phyloP scores from a whole-genome alignment of 2,329 filamentous ascomycete genomes.

The Penicillium brasilianum region DNA sequence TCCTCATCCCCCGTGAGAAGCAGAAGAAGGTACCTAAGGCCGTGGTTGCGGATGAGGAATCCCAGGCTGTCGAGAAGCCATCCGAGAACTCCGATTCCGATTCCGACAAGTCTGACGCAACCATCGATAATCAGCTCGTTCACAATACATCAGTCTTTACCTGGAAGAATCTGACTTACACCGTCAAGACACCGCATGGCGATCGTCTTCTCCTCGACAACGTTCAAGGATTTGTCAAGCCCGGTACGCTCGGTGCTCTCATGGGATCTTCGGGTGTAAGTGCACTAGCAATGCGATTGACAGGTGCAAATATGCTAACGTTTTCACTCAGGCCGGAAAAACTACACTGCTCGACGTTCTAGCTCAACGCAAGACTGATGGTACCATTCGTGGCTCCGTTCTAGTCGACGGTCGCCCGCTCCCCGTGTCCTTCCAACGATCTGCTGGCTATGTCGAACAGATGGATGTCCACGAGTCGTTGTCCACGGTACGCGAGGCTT shows the following conservation, averaged over 20 bases:
- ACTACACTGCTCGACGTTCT: constrained; percentile 74
- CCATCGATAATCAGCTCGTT: constrained; percentile 53
- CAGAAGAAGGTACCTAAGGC: constrained; percentile 33
- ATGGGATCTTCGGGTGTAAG: constrained; percentile 75
- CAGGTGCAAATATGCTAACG: background rate
- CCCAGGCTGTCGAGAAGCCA: constrained; percentile 29
- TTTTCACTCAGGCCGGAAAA: constrained; percentile 59
- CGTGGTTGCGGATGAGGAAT: constrained; percentile 57
- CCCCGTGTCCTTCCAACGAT: constrained; percentile 66
- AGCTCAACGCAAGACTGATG: constrained; percentile 70
- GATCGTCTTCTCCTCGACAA: constrained; percentile 65
- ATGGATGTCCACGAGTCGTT: constrained; percentile 70
- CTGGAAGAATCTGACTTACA: constrained; percentile 74
- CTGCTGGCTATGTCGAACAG: constrained; percentile 73
- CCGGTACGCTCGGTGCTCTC: constrained; percentile 75
- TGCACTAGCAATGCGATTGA: constrained; percentile 1
- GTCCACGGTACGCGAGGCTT: constrained; percentile 67
- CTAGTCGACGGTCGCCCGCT: constrained; percentile 68
- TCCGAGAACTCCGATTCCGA: constrained; percentile 25
- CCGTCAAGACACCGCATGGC: constrained; percentile 64
- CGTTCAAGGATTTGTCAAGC: constrained; percentile 76
- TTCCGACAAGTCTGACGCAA: constrained; percentile 26
- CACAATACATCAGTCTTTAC: constrained; percentile 73
- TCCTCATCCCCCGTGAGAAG: constrained; percentile 67
- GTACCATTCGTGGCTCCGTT: constrained; percentile 67